phyloP scores from a whole-genome alignment of 2,329 filamentous ascomycete genomes.

The Fusarium setosum region DNA sequence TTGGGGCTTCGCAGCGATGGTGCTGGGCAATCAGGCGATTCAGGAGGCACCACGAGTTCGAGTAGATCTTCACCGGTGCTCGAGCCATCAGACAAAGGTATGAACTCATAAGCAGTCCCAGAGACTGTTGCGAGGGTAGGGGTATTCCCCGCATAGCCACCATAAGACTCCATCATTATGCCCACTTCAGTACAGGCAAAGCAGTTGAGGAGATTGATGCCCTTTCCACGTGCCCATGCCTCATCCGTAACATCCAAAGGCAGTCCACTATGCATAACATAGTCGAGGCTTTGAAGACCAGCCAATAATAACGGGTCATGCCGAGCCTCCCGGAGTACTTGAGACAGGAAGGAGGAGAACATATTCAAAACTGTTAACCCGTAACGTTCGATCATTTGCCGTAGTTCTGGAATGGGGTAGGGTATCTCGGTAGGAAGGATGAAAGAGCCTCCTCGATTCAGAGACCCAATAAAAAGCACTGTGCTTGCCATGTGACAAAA shows the following conservation, averaged over 20 bases:
- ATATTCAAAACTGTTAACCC: slow-evolving; percentile 7
- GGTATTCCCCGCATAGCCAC: neutral
- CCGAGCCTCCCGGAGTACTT: slow-evolving; percentile 19
- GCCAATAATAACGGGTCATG: slow-evolving; percentile 13
- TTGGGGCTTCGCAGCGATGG: slow-evolving; percentile 4
- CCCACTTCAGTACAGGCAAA: slow-evolving; percentile 31
- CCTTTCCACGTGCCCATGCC: slow-evolving; percentile 20
- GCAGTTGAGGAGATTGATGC: slow-evolving; percentile 10
- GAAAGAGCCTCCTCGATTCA: slow-evolving; percentile 17
- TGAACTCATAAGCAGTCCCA: slow-evolving; percentile 7
- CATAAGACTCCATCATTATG: neutral
- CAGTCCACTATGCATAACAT: slow-evolving; percentile 5
- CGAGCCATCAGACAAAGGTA: neutral
- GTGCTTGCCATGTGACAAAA: slow-evolving; percentile 30
- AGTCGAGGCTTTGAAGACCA: slow-evolving; percentile 11
- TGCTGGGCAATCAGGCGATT: slow-evolving; percentile 29
- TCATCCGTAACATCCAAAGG: slow-evolving; percentile 10
- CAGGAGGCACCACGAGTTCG: slow-evolving; percentile 20
- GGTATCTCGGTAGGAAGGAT: slow-evolving; percentile 25
- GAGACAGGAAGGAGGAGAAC: slow-evolving; percentile 16
- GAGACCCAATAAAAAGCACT: neutral
- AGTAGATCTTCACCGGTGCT: slow-evolving; percentile 1
- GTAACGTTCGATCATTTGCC: slow-evolving; percentile 10
- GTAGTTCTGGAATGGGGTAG: slow-evolving; percentile 7
- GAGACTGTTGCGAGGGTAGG: slow-evolving; percentile 1